Percentiles rank a stretch among this genome's conserved stretches.
phyloP scores from a whole-genome alignment of 1,284 basidiomycete species.

The Ustilago sp. region DNA sequence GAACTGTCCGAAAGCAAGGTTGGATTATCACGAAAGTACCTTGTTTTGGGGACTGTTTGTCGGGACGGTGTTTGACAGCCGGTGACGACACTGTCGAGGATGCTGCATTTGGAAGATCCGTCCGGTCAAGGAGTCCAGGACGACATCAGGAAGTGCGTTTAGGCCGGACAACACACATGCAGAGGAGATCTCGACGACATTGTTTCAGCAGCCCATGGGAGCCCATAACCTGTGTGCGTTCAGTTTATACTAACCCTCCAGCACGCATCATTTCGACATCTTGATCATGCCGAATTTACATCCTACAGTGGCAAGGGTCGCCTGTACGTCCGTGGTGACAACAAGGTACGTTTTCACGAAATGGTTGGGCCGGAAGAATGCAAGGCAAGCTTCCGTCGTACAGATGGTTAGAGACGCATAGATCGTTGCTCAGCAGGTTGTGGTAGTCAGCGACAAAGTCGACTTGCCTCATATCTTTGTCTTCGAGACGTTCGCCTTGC shows the following conservation, averaged over 20 bases:
- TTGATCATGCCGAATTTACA: conserved; percentile 6
- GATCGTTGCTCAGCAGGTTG: no score
- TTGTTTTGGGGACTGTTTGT: no score
- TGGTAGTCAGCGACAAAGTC: no score
- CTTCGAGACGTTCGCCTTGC: background rate
- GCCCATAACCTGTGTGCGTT: background rate
- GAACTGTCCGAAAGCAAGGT: no score
- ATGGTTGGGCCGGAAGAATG: background rate
- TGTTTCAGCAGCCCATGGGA: conserved; percentile 24
- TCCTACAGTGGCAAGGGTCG: conserved; percentile 65
- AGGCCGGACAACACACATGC: background rate
- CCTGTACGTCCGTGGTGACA: conserved; percentile 69
- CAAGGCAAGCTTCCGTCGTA: background rate
- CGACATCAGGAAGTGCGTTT: background rate
- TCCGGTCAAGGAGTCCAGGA: background rate
- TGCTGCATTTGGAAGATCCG: no score
- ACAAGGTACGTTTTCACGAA: conserved; percentile 61
- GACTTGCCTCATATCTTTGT: no score
- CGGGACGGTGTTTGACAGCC: no score
- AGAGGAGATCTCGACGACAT: background rate
- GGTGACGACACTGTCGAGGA: no score
- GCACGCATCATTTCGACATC: background rate
- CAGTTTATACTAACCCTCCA: conserved; percentile 4
- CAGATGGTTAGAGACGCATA: background rate
- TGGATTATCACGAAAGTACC: no score